Evolutionary conservation across 805 yeast genomes (phyloP).

Genomic region (Nakazawaea peltata): DNA sequence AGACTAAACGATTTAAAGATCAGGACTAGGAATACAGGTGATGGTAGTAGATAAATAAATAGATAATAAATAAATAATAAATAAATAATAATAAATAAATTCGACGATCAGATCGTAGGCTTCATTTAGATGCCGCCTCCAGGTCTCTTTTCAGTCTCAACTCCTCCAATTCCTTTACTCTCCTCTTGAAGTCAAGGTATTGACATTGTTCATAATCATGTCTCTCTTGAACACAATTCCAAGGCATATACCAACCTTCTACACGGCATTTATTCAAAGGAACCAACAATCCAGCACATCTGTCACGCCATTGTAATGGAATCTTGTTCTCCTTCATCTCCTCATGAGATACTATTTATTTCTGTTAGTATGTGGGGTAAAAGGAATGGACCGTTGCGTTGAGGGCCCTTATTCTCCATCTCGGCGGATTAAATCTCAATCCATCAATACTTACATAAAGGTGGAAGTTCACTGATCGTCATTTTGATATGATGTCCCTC

Average conservation of each 20-base stretch:
- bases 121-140: no score
- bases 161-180: constrained; percentile 64
- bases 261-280: constrained; percentile 57
- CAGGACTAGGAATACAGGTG: no score
- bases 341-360: constrained; percentile 66
- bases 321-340: constrained; percentile 75
- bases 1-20: no score
- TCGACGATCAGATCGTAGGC: no score
- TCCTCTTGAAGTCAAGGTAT: constrained; percentile 71
- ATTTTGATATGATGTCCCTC: no score
- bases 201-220: constrained; percentile 83
- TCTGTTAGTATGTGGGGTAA: constrained; percentile 12
- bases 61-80: background rate
- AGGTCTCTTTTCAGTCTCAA: constrained; percentile 33
- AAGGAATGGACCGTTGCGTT: no score
- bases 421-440: background rate
- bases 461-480: constrained; percentile 31
- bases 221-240: constrained; percentile 72
- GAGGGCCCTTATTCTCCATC: no score
- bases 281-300: constrained; percentile 63
- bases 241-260: constrained; percentile 50
- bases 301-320: constrained; percentile 74
- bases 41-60: background rate
- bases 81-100: background rate
- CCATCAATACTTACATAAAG: constrained; percentile 26